These are phyloP conservation scores for Ogataea siamensis DNA, from an alignment of 805 yeast species.

Conservation along the genomic window DNA sequence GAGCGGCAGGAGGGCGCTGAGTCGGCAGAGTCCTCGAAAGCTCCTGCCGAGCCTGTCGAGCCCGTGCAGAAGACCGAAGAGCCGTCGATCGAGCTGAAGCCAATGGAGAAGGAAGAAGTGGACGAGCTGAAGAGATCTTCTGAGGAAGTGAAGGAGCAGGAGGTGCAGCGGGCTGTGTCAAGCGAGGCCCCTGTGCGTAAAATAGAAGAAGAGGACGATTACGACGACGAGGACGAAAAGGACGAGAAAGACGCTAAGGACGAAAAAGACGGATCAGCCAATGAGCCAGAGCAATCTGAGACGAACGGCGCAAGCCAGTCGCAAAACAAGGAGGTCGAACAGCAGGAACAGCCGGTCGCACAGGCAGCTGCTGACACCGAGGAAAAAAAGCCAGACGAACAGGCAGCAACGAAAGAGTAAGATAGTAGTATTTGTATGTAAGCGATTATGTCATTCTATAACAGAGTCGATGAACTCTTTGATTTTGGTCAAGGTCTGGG, in stretches of 20 bases:
- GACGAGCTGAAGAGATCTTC: constrained; percentile 23
- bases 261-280: background rate
- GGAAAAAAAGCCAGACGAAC: background rate
- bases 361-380: background rate
- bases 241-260: constrained; percentile 5
- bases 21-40: background rate
- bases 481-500: constrained; percentile 57
- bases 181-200: constrained; percentile 33
- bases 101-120: constrained; percentile 33
- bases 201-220: constrained; percentile 38
- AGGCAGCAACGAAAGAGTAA: background rate
- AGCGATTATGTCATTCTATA: constrained; percentile 32
- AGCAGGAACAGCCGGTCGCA: background rate
- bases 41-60: constrained; percentile 1
- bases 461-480: constrained; percentile 54
- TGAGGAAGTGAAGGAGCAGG: constrained; percentile 17
- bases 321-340: background rate
- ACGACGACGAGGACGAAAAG: constrained; percentile 31
- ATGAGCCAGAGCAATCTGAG: background rate
- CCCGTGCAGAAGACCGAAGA: constrained; percentile 1
- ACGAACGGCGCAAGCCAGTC: too few species aligned
- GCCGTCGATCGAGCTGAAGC: constrained; percentile 30
- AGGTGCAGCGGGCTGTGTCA: constrained; percentile 15
- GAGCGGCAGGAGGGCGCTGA: background rate
- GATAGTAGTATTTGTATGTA: constrained; percentile 5